phyloP scores from a whole-genome alignment of 768 basidiomycete species.

The Panaeolus cyanescens region DNA sequence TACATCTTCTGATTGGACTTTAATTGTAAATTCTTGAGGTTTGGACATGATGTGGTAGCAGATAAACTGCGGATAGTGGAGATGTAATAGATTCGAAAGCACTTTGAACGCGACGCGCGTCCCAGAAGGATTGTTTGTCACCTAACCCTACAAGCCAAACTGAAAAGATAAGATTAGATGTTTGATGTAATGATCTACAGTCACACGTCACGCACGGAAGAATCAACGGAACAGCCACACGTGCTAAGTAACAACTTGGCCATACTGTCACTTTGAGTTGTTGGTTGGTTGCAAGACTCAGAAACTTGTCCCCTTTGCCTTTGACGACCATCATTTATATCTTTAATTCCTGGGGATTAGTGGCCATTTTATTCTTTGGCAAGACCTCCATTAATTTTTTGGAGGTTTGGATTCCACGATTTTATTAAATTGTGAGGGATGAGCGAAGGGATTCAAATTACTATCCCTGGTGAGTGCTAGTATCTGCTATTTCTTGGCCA shows the following conservation, averaged over 20 bases:
- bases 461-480: conserved; percentile 55
- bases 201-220: neutral
- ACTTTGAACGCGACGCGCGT: conserved; percentile 56
- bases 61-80: conserved; percentile 6
- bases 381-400: conserved; percentile 15
- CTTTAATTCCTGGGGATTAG: conserved; percentile 9
- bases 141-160: neutral
- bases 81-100: conserved; percentile 7
- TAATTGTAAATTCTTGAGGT: conserved; percentile 56
- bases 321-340: conserved; percentile 2
- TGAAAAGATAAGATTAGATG: conserved; percentile 3
- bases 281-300: neutral
- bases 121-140: conserved; percentile 17
- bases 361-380: conserved; percentile 13
- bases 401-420: conserved; percentile 8
- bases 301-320: neutral
- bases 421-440: conserved; percentile 26
- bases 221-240: neutral
- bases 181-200: neutral
- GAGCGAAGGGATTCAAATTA: conserved; percentile 61
- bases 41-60: conserved; percentile 51
- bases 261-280: neutral
- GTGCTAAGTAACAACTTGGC: neutral
- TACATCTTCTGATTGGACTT: conserved; percentile 74
- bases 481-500: conserved; percentile 3